Percentiles rank a stretch among this genome's conserved stretches.
Conservation (phyloP, 495 filamentous ascomycete genomes). For the Platismatia glauca region DNA sequence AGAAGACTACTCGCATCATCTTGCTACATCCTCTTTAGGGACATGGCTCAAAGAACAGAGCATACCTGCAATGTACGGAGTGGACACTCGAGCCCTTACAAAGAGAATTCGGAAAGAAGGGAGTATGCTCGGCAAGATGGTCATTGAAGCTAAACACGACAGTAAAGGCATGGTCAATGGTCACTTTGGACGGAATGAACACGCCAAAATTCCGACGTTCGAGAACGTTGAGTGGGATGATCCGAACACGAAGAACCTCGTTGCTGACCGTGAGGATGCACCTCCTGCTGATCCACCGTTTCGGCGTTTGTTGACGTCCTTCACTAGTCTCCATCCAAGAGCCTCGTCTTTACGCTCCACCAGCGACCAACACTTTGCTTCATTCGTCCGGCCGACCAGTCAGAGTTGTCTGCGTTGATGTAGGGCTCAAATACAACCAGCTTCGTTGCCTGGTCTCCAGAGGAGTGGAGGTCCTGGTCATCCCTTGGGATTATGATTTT, state of each 20-base stretch:
- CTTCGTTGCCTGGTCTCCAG: constrained; percentile 81
- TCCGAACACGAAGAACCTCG: constrained; percentile 85
- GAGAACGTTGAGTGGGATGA: constrained; percentile 80
- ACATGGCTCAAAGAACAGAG: constrained; percentile 93
- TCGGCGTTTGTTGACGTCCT: constrained; percentile 25
- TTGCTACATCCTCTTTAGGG: constrained; percentile 80
- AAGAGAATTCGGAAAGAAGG: constrained; percentile 89
- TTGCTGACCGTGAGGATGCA: constrained; percentile 71
- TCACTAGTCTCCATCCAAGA: constrained; percentile 71
- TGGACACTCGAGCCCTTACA: constrained; percentile 89
- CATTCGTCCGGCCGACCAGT: constrained; percentile 80
- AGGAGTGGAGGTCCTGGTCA: constrained; percentile 89
- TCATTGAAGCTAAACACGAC: constrained; percentile 52
- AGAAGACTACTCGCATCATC: constrained; percentile 88
- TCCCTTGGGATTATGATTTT: constrained; percentile 95
- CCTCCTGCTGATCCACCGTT: constrained; percentile 16
- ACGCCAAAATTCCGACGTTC: constrained; percentile 36
- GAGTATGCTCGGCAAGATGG: constrained; percentile 90
- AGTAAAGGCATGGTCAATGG: constrained; percentile 41
- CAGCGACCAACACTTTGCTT: constrained; percentile 54
- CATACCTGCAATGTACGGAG: constrained; percentile 90
- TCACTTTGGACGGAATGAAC: constrained; percentile 16
- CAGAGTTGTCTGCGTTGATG: constrained; percentile 85
- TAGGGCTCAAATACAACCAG: constrained; percentile 97
- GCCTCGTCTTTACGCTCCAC: constrained; percentile 72